Conservation (phyloP, 1,139 yeast species). For the Pichia sp. region DNA sequence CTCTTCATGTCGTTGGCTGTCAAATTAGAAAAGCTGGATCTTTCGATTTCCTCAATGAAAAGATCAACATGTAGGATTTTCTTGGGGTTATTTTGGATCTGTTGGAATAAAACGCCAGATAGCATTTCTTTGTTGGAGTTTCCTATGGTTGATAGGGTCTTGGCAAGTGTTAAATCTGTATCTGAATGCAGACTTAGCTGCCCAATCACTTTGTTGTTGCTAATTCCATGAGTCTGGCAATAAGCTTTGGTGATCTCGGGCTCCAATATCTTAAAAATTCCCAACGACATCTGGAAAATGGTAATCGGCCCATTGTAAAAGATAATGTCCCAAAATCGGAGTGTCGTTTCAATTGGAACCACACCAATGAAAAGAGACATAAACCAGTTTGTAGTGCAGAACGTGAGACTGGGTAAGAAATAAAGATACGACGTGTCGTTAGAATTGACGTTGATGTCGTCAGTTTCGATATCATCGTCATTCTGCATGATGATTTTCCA, state of each 20-base stretch:
- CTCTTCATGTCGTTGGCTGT: conserved; percentile 75
- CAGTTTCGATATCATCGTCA: conserved; percentile 10
- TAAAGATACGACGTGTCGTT: conserved; percentile 38
- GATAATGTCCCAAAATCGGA: conserved; percentile 90
- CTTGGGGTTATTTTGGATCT: conserved; percentile 78
- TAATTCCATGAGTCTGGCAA: conserved; percentile 7
- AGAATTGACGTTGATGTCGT: background rate
- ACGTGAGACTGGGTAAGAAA: conserved; percentile 80
- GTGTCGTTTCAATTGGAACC: conserved; percentile 77
- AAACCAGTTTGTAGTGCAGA: conserved; percentile 96
- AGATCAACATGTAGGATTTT: conserved; percentile 59
- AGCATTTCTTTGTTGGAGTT: conserved; percentile 18
- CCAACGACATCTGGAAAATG: conserved; percentile 72
- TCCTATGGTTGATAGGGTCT: conserved; percentile 1
- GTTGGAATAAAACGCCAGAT: conserved; percentile 63
- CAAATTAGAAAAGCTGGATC: conserved; percentile 38
- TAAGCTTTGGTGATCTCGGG: conserved; percentile 40
- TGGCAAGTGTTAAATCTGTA: conserved; percentile 4
- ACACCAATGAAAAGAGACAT: conserved; percentile 91
- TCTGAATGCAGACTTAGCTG: conserved; percentile 5
- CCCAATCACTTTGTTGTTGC: background rate
- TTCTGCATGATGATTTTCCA: conserved; percentile 45
- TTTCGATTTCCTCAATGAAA: conserved; percentile 57
- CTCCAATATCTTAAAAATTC: conserved; percentile 73
- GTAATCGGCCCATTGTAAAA: conserved; percentile 90